Percentiles rank a stretch among this genome's conserved stretches.
phyloP scores from a whole-genome alignment of 352 stramenopile species.

The Phytophthora fragariae region DNA sequence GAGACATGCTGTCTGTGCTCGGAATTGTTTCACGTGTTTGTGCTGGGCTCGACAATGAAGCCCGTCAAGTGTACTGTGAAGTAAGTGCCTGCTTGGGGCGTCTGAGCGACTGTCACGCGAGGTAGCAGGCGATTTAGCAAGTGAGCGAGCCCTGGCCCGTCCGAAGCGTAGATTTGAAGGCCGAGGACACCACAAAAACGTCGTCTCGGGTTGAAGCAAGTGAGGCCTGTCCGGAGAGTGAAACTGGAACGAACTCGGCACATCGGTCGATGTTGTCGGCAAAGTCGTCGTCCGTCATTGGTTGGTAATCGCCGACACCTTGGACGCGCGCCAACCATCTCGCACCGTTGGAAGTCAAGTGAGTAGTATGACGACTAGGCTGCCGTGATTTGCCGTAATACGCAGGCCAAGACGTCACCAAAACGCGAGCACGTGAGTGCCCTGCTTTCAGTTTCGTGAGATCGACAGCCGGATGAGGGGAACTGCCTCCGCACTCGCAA shows the following conservation, averaged over 20 bases:
- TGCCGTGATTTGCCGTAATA: constrained; percentile 22
- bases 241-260: constrained; percentile 38
- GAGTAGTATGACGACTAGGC: constrained; percentile 11
- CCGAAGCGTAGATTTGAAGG: constrained; percentile 26
- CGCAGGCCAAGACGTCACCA: constrained; percentile 15
- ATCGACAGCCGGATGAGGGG: constrained; percentile 20
- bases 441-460: constrained; percentile 32
- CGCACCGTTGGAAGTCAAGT: constrained; percentile 24
- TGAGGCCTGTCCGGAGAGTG: constrained; percentile 12
- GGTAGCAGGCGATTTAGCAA: constrained; percentile 25
- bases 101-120: constrained; percentile 1
- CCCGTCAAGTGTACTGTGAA: constrained; percentile 8
- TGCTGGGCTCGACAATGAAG: constrained; percentile 18
- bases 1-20: constrained; percentile 24
- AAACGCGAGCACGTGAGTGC: constrained; percentile 25
- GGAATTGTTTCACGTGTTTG: constrained; percentile 17
- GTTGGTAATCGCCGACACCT: neutral
- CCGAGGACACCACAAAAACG: constrained; percentile 5
- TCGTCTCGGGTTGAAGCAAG: neutral
- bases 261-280: constrained; percentile 19
- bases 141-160: constrained; percentile 20
- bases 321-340: constrained; percentile 15
- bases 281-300: constrained; percentile 12
- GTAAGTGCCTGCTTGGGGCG: neutral
- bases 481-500: constrained; percentile 3